Evolutionary conservation across 768 basidiomycete species (phyloP), one percentile per base, ranked within the genome.

Genomic region (Boletus rex-veris): DNA sequence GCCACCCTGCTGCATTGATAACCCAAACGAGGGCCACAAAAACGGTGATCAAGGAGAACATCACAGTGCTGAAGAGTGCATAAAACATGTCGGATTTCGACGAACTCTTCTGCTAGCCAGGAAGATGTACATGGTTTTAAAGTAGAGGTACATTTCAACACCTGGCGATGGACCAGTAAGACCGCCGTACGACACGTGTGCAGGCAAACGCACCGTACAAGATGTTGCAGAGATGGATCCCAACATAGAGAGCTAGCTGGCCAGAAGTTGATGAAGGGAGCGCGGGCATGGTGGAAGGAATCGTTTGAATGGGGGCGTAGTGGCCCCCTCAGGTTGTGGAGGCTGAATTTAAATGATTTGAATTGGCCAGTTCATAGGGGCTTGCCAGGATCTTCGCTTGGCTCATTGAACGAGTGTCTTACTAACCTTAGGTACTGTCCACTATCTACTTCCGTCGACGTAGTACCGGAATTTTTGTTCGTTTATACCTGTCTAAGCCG

Each of bases 1-100:
- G 55, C n/a, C n/a, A n/a, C 72, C 73, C 74, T 50, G 64, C 59
- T 36, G 61, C 42, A 2, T 62, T 62, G 10, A 61, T 16, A 3
- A 37, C n/a, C 19, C 54, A 50, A 39, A 14, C 12, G 30, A n/a
- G 1, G 7, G 19, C 36, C 15, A 44, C 14, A 14, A 43, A 45
- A 9, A 37, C 3, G 3, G 50, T 51, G 2, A 15, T 5, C 36
- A 38, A 3, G 18, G 45, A 6, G 19, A 45, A 6, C 43, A 37
- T 19, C 9, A 31, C 9, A 5, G 11, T 53, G 30, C 59, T 64
- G 28, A 66, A 64, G n/a, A 50, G 16, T 10, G 52, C 59, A 19
- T 55, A 65, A 35, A 65, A 55, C 0, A 37, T 5, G 45, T 60
- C 57, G 5, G 24, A 55, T 42, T 28, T 6, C 0, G 51, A 16